These are phyloP conservation scores for Aureobasidium melanogenum DNA, from an alignment of 2,329 filamentous ascomycete species.

Conservation along the genomic window DNA sequence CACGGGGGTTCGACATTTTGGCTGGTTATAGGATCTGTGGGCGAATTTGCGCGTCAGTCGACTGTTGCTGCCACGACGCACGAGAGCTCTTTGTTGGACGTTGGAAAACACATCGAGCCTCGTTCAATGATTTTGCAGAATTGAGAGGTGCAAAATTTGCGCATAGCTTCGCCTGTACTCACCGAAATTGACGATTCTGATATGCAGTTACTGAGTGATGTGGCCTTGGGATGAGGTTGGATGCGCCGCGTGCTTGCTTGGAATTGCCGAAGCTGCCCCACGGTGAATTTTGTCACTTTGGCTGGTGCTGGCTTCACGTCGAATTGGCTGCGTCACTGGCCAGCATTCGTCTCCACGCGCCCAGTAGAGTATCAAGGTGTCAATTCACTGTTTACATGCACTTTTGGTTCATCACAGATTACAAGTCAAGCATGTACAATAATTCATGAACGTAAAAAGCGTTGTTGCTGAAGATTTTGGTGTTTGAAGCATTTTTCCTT, in stretches of 20 bases:
- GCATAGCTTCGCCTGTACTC: conserved; percentile 7
- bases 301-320: neutral
- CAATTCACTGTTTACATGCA: conserved; percentile 5
- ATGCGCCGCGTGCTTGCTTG: neutral
- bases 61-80: neutral
- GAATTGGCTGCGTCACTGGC: conserved; percentile 8
- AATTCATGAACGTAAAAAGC: conserved; percentile 11
- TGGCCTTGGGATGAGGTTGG: conserved; percentile 3
- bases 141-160: neutral
- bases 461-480: conserved; percentile 11
- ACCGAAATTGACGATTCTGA: conserved; percentile 2
- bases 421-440: neutral
- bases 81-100: neutral
- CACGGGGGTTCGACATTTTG: conserved; percentile 93
- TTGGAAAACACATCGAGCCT: neutral
- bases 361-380: neutral
- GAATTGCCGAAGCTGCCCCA: conserved; percentile 6
- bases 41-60: conserved; percentile 6
- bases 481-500: conserved; percentile 11
- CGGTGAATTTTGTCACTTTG: conserved; percentile 1
- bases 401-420: neutral
- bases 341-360: neutral
- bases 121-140: neutral
- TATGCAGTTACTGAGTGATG: neutral
- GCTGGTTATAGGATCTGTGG: conserved; percentile 16